phyloP scores from a whole-genome alignment of 441 rosid species.

The Brassica hybrid region DNA sequence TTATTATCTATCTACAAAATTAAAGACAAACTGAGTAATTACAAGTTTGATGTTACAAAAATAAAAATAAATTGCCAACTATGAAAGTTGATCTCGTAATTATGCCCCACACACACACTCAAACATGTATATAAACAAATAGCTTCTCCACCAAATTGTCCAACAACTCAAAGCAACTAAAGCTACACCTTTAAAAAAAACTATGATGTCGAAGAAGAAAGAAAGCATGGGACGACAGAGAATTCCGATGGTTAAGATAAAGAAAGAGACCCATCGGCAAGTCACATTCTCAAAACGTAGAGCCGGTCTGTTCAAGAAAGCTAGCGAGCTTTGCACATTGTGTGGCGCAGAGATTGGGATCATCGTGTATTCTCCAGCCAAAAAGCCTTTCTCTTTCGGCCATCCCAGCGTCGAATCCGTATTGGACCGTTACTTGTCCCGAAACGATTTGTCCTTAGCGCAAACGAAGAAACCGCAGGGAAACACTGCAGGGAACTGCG shows the following conservation, averaged over 20 bases:
- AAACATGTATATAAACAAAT: slow-evolving; percentile 6
- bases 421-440: slow-evolving; percentile 25
- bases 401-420: slow-evolving; percentile 32
- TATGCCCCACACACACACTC: slow-evolving; percentile 8
- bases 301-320: slow-evolving; percentile 51
- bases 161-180: neutral
- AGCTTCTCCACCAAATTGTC: slow-evolving; percentile 10
- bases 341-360: slow-evolving; percentile 49
- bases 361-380: slow-evolving; percentile 40
- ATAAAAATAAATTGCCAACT: slow-evolving; percentile 17
- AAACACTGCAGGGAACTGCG: neutral
- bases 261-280: slow-evolving; percentile 43
- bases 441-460: neutral
- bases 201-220: slow-evolving; percentile 37
- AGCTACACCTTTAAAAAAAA: neutral
- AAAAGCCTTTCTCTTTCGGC: slow-evolving; percentile 43
- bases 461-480: slow-evolving; percentile 8
- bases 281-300: slow-evolving; percentile 57
- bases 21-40: slow-evolving; percentile 10
- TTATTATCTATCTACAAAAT: slow-evolving; percentile 17
- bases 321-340: slow-evolving; percentile 46
- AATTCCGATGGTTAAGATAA: slow-evolving; percentile 48
- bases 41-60: slow-evolving; percentile 35
- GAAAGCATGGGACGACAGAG: slow-evolving; percentile 47
- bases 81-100: slow-evolving; percentile 29